Evolutionary conservation across 768 basidiomycete species (phyloP).

Genomic region (Tulasnella sp.): DNA sequence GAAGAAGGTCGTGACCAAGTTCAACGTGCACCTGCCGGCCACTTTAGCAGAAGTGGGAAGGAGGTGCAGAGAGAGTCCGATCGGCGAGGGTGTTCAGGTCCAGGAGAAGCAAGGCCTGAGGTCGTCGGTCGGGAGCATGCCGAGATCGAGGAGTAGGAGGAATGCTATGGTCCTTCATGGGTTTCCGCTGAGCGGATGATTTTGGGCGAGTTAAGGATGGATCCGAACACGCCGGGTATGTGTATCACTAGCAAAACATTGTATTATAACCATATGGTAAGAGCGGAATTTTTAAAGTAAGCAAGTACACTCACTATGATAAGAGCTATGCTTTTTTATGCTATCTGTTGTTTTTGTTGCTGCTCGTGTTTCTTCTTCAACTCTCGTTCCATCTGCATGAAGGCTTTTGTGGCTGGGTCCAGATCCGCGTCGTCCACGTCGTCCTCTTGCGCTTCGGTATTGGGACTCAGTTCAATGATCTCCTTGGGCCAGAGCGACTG

Average conservation of each 20-base stretch:
- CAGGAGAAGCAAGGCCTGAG: background rate
- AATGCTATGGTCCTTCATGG: background rate
- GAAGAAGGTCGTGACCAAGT: background rate
- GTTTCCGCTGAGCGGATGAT: background rate
- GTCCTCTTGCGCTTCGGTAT: background rate
- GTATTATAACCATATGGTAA: background rate
- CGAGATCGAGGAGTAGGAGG: background rate
- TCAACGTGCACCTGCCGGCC: background rate
- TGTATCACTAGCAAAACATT: background rate
- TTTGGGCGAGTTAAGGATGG: background rate
- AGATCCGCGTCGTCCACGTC: background rate
- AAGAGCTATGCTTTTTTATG: background rate
- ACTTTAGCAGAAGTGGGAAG: background rate
- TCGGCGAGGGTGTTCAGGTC: background rate
- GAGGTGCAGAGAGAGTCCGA: background rate
- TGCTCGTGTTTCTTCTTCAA: constrained; percentile 8
- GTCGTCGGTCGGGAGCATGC: background rate
- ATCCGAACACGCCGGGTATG: background rate
- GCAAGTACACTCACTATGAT: background rate
- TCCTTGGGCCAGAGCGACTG: background rate
- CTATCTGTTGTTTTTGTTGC: background rate
- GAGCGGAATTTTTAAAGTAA: background rate
- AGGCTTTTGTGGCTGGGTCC: constrained; percentile 4
- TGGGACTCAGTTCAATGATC: background rate
- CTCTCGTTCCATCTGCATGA: constrained; percentile 1